A percentile compares a stretch with the other conserved stretches of the same genome.
Evolutionary conservation across 2,329 filamentous ascomycete genomes (phyloP).

Genomic region (Xylaria polymorpha): DNA sequence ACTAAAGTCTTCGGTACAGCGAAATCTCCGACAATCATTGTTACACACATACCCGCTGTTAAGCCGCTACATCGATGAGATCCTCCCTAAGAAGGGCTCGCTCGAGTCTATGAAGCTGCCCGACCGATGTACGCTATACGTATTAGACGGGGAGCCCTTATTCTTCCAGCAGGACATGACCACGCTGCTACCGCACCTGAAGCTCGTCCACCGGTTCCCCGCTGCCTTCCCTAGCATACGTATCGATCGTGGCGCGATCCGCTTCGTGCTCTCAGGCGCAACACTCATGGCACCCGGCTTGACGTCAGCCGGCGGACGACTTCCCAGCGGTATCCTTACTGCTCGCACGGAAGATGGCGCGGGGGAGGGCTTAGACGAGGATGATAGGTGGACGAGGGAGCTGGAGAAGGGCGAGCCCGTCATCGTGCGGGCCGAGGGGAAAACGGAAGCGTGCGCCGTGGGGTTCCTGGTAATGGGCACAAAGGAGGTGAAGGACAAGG

Average conservation of each 20-base stretch:
- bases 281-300: slow-evolving; percentile 96
- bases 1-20: slow-evolving; percentile 96
- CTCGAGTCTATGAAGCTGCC: slow-evolving; percentile 92
- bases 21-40: slow-evolving; percentile 83
- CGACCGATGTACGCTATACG: slow-evolving; percentile 89
- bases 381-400: slow-evolving; percentile 71
- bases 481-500: slow-evolving; percentile 91
- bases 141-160: slow-evolving; percentile 79
- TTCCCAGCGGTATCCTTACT: slow-evolving; percentile 66
- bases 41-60: slow-evolving; percentile 87
- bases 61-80: slow-evolving; percentile 88
- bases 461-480: slow-evolving; percentile 87
- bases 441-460: slow-evolving; percentile 89
- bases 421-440: slow-evolving; percentile 91
- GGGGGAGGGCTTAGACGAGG: slow-evolving; percentile 41
- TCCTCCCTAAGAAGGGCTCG: slow-evolving; percentile 94
- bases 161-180: slow-evolving; percentile 89
- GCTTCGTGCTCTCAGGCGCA: slow-evolving; percentile 93
- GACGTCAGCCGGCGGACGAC: slow-evolving; percentile 81
- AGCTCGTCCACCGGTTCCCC: slow-evolving; percentile 90
- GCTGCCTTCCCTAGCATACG: slow-evolving; percentile 83
- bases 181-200: slow-evolving; percentile 86
- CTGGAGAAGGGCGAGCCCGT: slow-evolving; percentile 85
- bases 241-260: slow-evolving; percentile 95
- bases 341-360: slow-evolving; percentile 49